Base-by-base conservation (phyloP, 1,284 basidiomycete genomes). In the Puccinia novopanici region DNA sequence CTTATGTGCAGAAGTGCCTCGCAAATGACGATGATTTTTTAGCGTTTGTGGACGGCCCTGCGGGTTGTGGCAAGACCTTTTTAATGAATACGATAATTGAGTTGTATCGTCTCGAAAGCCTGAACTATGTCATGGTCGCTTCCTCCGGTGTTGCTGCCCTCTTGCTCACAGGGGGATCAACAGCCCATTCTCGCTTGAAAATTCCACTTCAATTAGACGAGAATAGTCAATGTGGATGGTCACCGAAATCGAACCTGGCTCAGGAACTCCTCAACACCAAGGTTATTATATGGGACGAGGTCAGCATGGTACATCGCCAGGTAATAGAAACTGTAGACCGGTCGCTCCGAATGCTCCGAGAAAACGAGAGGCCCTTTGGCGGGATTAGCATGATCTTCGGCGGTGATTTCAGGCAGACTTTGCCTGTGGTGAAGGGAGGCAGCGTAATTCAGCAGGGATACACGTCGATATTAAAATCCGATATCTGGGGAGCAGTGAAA, bases 11-110 rank as follows among this genome's bases (percentile, higher is more conserved):
- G n/a, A n/a, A n/a, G n/a, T n/a, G n/a, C n/a, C n/a, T n/a, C n/a
- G n/a, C n/a, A n/a, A n/a, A n/a, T n/a, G n/a, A n/a, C n/a, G n/a
- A n/a, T n/a, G n/a, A n/a, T 15, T 45, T 45, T 45, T 8, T 15
- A 45, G 45, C 15, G 45, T 15, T 45, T 45, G 45, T 8, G 45
- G 45, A n/a, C n/a, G n/a, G n/a, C n/a, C n/a, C n/a, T n/a, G n/a
- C n/a, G n/a, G n/a, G n/a, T n/a, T n/a, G n/a, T 15, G 75, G 75
- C 10, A 76, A 76, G 40, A 76, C 42, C 4, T 76, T 50, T 55
- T n/a, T 37, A 48, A 10, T 67, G 1, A 68, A 77, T 27, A 52
- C 34, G 3, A 55, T 77, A 0, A 50, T 45, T 15, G 45, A 6
- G 15, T 68, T 6, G 17, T 17, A n/a, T n/a, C 37, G 5, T 42